These are phyloP conservation scores for Phytophthora kernoviae DNA, from an alignment of 352 stramenopile genomes.

Conservation along the genomic window DNA sequence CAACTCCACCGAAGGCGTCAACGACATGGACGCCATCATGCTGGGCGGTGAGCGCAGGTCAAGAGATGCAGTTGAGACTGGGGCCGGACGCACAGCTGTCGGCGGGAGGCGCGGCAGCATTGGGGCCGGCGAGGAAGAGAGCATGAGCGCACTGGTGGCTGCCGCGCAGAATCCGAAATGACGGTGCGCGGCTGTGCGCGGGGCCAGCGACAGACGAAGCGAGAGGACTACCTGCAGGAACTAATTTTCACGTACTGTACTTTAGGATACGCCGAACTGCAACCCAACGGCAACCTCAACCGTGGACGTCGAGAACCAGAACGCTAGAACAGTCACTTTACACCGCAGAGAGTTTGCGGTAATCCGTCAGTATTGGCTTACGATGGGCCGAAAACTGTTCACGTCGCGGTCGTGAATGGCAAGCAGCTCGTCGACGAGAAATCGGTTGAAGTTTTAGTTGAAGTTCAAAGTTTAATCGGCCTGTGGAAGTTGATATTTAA, in stretches of 20 bases:
- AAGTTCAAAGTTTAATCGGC: neutral
- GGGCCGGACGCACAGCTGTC: neutral
- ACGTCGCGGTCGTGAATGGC: neutral
- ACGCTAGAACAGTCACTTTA: neutral
- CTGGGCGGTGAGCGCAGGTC: constrained; percentile 1
- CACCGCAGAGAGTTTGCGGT: too few relatives aligned
- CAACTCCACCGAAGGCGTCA: constrained; percentile 14
- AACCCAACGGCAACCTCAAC: neutral
- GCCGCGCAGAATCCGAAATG: constrained; percentile 35
- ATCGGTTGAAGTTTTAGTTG: constrained; percentile 7
- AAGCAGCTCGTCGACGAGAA: neutral
- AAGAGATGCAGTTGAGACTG: neutral
- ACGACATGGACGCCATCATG: constrained; percentile 2
- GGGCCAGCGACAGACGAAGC: neutral
- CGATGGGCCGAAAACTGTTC: neutral
- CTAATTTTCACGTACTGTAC: neutral
- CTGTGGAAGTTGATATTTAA: neutral
- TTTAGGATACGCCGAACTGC: neutral
- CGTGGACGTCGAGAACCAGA: neutral
- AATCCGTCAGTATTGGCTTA: neutral
- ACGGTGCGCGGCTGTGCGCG: constrained; percentile 3
- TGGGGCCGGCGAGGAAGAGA: neutral
- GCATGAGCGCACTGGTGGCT: constrained; percentile 1
- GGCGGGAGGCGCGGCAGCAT: constrained; percentile 9
- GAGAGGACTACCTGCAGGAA: neutral